phyloP scores from a whole-genome alignment of 73 alveolate genomes.

The Paramecium pentaurelia region DNA sequence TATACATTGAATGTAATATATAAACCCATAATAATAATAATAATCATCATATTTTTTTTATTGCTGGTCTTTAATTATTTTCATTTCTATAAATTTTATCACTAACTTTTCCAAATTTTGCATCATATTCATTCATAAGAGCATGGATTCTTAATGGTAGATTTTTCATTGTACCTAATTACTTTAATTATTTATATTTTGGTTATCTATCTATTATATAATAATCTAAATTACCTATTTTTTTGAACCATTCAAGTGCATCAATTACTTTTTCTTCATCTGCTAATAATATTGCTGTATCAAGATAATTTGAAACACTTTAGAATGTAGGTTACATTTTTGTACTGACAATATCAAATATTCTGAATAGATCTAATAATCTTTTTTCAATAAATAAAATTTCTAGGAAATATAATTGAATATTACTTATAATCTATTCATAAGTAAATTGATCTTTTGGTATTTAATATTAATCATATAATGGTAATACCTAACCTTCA shows the following conservation, averaged over 20 bases:
- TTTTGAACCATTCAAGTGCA: not conserved
- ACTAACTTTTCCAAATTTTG: constrained; percentile 12
- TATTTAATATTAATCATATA: constrained; percentile 39
- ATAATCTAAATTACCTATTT: not conserved
- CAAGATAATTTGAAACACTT: not conserved
- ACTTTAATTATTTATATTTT: not conserved
- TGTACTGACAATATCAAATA: not conserved
- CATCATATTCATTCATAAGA: not conserved
- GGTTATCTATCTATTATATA: not conserved
- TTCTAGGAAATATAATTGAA: not conserved
- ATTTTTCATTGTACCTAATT: not conserved
- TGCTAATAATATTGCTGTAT: not conserved
- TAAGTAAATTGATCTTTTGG: constrained; percentile 35
- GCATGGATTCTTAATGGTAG: constrained; percentile 34
- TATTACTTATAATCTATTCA: constrained; percentile 33
- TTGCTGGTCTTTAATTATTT: not conserved
- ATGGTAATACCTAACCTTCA: constrained; percentile 56
- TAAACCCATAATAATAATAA: not conserved
- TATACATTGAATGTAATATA: not conserved
- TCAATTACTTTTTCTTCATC: constrained; percentile 26
- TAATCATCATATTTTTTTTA: not conserved
- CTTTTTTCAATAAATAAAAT: not conserved
- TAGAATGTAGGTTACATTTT: not conserved
- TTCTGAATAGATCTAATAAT: not conserved
- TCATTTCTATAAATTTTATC: not conserved